Evolutionary conservation across 441 rosid genomes (phyloP), one percentile per base, ranked within the genome.

Genomic region (Pelargonium australe): DNA sequence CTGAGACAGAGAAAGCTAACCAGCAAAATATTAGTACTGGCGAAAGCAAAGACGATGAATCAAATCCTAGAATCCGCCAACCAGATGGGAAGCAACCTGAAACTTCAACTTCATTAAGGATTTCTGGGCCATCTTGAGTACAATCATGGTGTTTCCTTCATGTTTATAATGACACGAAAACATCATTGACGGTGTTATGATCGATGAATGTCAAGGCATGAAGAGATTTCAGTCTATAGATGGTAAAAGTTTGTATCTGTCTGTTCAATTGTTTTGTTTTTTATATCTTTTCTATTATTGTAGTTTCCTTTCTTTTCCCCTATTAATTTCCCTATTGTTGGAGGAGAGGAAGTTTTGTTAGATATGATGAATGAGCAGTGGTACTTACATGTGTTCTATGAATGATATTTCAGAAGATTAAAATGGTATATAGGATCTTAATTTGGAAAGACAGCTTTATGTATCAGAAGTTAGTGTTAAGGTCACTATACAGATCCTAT

Each of bases 1-100:
- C 83, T 47, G 97, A 93, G 68, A 78, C 88, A 70, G 87, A 88
- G 67, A 91, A 68, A 79, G 77, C 84, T 49, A 80, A 68, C 70
- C 76, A 72, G 66, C 75, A 64, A 68, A 82, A 80, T 43, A 49
- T 55, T 19, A 12, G 8, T 13, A 63, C 70, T 19, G n/a, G 69
- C 63, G 66, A 73, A 67, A 78, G 68, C 6, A 71, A 73, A 71
- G 85, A 81, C 28, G 73, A 72, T 65, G 84, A 75, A 77, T 71
- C 81, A 4, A 69, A 74, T 70, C 65, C n/a, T 37, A 43, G 41
- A 70, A 62, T 2, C 0, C 40, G 28, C 60, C 69, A 61, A 13
- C 63, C 44, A 4, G 16, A 55, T 2, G 14, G 6, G 71, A 64
- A 63, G 37, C 73, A 77, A 63, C 65, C 16, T 53, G 72, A 72